Percentiles rank a stretch among this genome's conserved stretches.
Evolutionary conservation across 352 stramenopile species (phyloP).

Genomic region (Globisporangium nagaii): DNA sequence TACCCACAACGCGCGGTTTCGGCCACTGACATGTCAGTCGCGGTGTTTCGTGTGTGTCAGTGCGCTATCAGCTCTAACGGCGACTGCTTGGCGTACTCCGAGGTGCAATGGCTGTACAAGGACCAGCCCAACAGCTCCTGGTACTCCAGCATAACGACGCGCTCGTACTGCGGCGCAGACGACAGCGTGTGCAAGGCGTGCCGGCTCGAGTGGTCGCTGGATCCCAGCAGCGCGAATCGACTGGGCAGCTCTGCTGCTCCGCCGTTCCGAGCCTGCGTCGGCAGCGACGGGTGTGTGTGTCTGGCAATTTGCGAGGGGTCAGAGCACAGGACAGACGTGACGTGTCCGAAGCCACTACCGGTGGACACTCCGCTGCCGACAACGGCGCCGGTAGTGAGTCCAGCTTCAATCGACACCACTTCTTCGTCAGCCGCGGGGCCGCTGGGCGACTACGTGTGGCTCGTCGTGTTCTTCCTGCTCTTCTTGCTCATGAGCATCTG

Average conservation of each 20-base stretch:
- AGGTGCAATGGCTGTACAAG: neutral
- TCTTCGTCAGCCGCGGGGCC: neutral
- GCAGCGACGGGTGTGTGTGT: neutral
- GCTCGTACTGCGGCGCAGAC: neutral
- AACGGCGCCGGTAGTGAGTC: neutral
- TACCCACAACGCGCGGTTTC: neutral
- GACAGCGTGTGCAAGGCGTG: neutral
- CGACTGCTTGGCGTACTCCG: neutral
- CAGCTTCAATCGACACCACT: neutral
- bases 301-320: neutral
- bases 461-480: neutral
- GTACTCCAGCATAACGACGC: neutral
- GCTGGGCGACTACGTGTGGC: slow-evolving; percentile 4
- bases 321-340: neutral
- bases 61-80: neutral
- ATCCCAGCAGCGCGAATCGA: too few species aligned
- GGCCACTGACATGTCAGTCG: neutral
- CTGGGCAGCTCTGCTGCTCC: neutral
- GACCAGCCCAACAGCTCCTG: neutral
- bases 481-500: neutral
- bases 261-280: neutral
- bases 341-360: neutral
- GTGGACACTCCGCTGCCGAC: too few species aligned
- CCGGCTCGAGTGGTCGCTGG: neutral
- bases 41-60: neutral